Conservation (phyloP, 192 early-diverging fungal species). For the Backusella sp. region DNA sequence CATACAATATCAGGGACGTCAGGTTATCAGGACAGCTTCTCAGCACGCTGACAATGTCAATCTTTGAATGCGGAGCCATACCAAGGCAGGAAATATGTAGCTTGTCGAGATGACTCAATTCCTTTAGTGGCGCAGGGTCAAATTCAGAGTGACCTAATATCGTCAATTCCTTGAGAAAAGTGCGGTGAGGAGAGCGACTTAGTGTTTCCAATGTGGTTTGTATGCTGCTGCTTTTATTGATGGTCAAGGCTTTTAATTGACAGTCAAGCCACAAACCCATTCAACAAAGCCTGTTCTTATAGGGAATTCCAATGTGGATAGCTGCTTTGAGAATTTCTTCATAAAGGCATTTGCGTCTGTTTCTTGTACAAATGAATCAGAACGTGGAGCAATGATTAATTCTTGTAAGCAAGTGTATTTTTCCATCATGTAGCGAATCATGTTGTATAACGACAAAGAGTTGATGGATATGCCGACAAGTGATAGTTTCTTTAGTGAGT, state of each 20-base stretch:
- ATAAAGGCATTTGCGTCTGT: neutral
- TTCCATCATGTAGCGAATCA: neutral
- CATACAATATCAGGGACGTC: neutral
- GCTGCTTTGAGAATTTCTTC: neutral
- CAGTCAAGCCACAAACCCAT: neutral
- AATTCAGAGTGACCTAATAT: neutral
- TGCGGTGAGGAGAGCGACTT: neutral
- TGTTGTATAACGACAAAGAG: neutral
- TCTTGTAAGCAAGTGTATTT: neutral
- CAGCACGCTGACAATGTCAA: neutral
- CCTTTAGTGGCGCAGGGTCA: neutral
- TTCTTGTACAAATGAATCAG: neutral
- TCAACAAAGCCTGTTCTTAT: neutral
- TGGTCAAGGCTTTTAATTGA: neutral
- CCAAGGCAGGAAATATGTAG: neutral
- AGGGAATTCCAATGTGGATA: neutral
- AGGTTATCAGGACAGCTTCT: neutral
- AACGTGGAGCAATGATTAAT: neutral
- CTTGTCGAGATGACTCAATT: neutral
- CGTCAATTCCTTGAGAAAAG: neutral
- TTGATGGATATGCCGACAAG: neutral
- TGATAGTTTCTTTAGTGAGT: neutral
- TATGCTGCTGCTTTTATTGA: neutral
- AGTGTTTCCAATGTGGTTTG: neutral
- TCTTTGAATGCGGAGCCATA: neutral